phyloP scores from a whole-genome alignment of 2,329 filamentous ascomycete genomes.

The Stemphylium beticola region DNA sequence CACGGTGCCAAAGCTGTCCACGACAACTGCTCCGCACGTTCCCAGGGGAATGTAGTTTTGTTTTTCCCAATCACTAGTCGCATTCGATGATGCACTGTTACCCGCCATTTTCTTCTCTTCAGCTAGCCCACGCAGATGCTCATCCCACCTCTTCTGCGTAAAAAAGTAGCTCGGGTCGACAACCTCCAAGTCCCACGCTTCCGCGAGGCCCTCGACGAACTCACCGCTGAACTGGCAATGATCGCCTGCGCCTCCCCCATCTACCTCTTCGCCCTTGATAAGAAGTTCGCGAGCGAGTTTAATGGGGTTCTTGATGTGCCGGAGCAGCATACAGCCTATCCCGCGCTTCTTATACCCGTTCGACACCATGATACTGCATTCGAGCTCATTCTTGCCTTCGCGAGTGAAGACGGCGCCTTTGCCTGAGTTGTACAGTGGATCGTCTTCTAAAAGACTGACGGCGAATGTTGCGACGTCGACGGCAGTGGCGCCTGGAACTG shows the following conservation, averaged over 20 bases:
- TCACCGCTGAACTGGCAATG: conserved; percentile 73
- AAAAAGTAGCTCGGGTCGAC: conserved; percentile 78
- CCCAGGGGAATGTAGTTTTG: conserved; percentile 79
- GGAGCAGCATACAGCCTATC: conserved; percentile 76
- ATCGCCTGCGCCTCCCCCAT: conserved; percentile 66
- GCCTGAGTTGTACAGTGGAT: conserved; percentile 82
- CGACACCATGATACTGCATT: conserved; percentile 86
- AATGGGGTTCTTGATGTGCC: conserved; percentile 79
- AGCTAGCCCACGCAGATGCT: conserved; percentile 68
- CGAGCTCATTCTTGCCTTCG: conserved; percentile 82
- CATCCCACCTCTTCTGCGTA: conserved; percentile 78
- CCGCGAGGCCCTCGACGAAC: conserved; percentile 72
- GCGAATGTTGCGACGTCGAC: conserved; percentile 78
- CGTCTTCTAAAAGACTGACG: conserved; percentile 76
- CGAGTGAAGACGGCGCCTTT: conserved; percentile 86
- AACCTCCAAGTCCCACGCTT: conserved; percentile 71
- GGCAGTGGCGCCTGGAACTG: conserved; percentile 58
- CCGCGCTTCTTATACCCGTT: conserved; percentile 74
- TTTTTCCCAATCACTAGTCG: conserved; percentile 60
- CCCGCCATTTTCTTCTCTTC: conserved; percentile 53
- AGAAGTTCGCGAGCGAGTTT: conserved; percentile 74
- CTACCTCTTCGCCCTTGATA: conserved; percentile 67
- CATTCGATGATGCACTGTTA: conserved; percentile 21
- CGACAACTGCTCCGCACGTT: conserved; percentile 80
- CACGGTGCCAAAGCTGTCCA: conserved; percentile 76